Evolutionary conservation across 2,329 filamentous ascomycete species (phyloP).

Genomic region (Sarocladium brachiariae): DNA sequence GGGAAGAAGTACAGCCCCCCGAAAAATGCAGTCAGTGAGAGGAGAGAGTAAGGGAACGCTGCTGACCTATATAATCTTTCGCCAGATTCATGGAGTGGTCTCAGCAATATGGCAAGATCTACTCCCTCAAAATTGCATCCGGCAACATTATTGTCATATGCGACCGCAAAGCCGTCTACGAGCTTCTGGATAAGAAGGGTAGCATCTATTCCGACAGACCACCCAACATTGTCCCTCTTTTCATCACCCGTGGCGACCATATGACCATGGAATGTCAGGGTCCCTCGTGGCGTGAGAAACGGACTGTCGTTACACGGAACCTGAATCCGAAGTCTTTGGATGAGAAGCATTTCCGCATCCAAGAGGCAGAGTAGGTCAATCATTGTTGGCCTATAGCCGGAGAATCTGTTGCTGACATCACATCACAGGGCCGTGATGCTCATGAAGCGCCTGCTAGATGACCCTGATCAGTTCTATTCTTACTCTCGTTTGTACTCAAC

Average conservation of each 20-base stretch:
- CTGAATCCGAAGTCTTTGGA: constrained; percentile 10
- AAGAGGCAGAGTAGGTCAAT: constrained; percentile 10
- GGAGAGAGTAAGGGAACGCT: too few species aligned
- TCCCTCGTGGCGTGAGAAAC: constrained; percentile 9
- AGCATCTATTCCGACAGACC: constrained; percentile 11
- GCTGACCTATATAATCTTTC: too few species aligned
- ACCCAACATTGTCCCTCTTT: constrained; percentile 4
- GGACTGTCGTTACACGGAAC: constrained; percentile 10
- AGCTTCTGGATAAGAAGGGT: constrained; percentile 10
- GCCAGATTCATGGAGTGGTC: constrained; percentile 12
- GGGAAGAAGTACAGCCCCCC: constrained; percentile 10
- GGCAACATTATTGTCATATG: constrained; percentile 12
- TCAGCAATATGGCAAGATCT: constrained; percentile 9
- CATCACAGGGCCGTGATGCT: constrained; percentile 9
- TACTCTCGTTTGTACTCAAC: constrained; percentile 9
- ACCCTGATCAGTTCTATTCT: constrained; percentile 10
- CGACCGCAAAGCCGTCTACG: constrained; percentile 11
- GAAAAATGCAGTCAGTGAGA: too few species aligned
- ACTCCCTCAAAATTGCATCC: constrained; percentile 10
- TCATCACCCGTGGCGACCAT: constrained; percentile 11
- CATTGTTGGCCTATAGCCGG: too few species aligned
- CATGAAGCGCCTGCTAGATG: constrained; percentile 10
- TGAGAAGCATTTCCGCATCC: constrained; percentile 10
- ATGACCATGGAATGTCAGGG: constrained; percentile 9
- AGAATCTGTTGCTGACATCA: too few species aligned